These are phyloP conservation scores for Mallotus repandus DNA, from an alignment of 441 rosid genomes.

Conservation along the genomic window DNA sequence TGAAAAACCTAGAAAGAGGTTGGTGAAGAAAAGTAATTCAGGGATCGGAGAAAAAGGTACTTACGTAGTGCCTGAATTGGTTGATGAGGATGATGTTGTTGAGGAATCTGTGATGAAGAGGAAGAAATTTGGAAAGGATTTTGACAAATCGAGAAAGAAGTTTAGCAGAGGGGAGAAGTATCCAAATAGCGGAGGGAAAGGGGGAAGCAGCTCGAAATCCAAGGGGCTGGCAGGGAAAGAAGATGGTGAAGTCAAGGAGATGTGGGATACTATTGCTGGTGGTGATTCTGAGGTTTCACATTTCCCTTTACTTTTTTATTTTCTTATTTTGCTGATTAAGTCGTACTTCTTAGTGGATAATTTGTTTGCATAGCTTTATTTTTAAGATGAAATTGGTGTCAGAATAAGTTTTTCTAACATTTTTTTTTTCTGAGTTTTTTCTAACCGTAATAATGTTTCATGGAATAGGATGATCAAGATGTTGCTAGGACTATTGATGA, in stretches of 20 bases:
- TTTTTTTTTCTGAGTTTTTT: not conserved
- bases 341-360: not conserved
- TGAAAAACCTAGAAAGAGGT: conserved; percentile 72
- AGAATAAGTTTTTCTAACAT: too few species aligned
- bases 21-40: conserved; percentile 67
- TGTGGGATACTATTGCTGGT: conserved; percentile 89
- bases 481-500: conserved; percentile 88
- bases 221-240: conserved; percentile 30
- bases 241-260: conserved; percentile 72
- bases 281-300: conserved; percentile 78
- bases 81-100: conserved; percentile 49
- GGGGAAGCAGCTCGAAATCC: conserved; percentile 32
- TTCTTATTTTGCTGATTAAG: too few species aligned
- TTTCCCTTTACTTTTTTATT: too few species aligned
- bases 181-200: conserved; percentile 38
- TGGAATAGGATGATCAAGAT: conserved; percentile 78
- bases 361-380: not conserved
- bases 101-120: conserved; percentile 47
- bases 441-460: conserved; percentile 5
- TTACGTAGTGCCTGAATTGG: conserved; percentile 43
- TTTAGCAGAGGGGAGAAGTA: conserved; percentile 23
- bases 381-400: not conserved
- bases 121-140: conserved; percentile 47
- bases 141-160: conserved; percentile 26
- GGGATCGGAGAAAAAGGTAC: conserved; percentile 26